Evolutionary conservation across 148 eudicot species (phyloP), one percentile per base, ranked within the genome.

Genomic region (Chenopodium suecicum): DNA sequence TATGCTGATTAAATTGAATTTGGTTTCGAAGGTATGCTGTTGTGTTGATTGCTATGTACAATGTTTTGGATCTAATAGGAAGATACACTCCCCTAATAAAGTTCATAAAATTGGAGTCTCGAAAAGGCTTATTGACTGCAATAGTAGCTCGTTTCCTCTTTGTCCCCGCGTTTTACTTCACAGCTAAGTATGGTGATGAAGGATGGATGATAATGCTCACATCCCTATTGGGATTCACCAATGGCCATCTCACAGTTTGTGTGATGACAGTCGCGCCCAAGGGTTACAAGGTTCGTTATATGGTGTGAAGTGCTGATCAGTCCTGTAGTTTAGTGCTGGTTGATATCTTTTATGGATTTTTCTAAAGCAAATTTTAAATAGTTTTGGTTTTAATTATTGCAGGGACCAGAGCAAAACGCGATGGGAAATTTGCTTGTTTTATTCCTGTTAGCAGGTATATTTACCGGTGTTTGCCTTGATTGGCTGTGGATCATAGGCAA

Each of bases 391-490:
- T 44, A 1, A 71, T 37, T 22, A 2, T 17, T 46, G 29, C 85
- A 93, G 94, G 94, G 93, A 11, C 94, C 97, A 68, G 97, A 91
- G 89, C 93, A 91, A 48, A 91, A 93, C 34, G 97, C 97, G 27
- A 7, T 93, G 63, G 97, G 94, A 9, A 93, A 93, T 75, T 48
- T 89, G 84, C 78, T 93, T 23, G 89, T 89, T 32, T 29, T 89
- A 54, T 93, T 86, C 73, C 91, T 93, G 54, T 87, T 90, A 3
- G 92, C 82, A 1, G 94, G 94, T 17, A 84, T 93, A 74, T 89
- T 90, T 78, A 63, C 90, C 0, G 97, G 97, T 5, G 93, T 82
- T 7, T 82, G 85, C 76, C 87, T 93, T 4, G 94, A 89, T 83
- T 91, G 97, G 97, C 70, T 93, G 84, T 93, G 97, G 97, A 63